Evolutionary conservation across 441 rosid species (phyloP).

Genomic region (Erodium moschatum): DNA sequence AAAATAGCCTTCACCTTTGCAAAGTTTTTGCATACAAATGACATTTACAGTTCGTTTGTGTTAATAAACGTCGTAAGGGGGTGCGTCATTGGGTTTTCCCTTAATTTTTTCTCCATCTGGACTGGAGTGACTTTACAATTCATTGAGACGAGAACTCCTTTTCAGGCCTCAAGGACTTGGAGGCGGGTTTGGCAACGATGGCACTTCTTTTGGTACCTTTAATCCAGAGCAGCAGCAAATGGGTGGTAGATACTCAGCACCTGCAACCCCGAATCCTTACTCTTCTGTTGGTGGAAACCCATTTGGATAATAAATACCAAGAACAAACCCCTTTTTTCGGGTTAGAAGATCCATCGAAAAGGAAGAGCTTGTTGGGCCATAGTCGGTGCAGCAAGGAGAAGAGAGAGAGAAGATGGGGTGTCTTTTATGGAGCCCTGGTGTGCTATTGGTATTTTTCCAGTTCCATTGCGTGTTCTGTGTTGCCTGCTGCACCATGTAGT

Average conservation of each 20-base stretch:
- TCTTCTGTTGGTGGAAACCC: constrained; percentile 46
- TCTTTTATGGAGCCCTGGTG: constrained; percentile 17
- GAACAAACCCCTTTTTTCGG: not conserved
- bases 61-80: no score
- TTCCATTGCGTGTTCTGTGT: constrained; percentile 14
- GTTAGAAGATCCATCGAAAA: constrained; percentile 18
- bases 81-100: no score
- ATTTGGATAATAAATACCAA: constrained; percentile 31
- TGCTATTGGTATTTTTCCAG: constrained; percentile 18
- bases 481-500: no score
- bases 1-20: no score
- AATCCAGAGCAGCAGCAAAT: constrained; percentile 22
- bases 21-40: no score
- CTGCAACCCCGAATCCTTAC: constrained; percentile 30
- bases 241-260: constrained; percentile 26
- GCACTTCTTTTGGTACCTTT: constrained; percentile 16
- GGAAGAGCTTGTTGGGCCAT: not conserved
- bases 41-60: no score
- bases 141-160: constrained; percentile 3
- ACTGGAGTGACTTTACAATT: not conserved
- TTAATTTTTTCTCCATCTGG: not conserved
- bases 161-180: constrained; percentile 34
- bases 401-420: constrained; percentile 12
- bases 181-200: constrained; percentile 23
- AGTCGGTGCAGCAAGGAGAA: not conserved